Percentiles rank a stretch among this genome's conserved stretches.
These are phyloP conservation scores for Chaetoscypha palmicola DNA, from an alignment of 2,329 filamentous ascomycete species.

Conservation along the genomic window DNA sequence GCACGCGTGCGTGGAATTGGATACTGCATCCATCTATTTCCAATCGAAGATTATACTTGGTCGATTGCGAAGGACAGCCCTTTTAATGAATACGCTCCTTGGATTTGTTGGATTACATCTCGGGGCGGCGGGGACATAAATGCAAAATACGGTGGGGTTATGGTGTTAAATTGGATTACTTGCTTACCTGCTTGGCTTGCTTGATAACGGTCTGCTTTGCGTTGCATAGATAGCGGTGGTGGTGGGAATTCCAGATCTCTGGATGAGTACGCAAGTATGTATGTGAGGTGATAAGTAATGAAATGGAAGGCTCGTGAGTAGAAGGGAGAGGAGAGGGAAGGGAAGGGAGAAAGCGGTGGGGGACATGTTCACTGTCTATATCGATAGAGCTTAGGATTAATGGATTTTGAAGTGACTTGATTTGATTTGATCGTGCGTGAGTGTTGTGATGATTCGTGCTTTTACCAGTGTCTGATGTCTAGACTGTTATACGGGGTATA, in stretches of 20 bases:
- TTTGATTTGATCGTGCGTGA: no score
- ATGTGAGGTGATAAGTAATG: constrained; percentile 8
- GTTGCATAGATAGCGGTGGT: constrained; percentile 21
- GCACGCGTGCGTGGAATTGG: neutral
- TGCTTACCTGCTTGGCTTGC: constrained; percentile 3
- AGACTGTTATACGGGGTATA: no score
- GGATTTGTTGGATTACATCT: neutral
- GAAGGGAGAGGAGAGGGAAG: neutral
- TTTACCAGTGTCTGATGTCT: no score
- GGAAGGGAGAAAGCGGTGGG: neutral
- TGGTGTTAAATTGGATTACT: constrained; percentile 8
- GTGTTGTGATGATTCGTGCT: no score
- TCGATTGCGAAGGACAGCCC: neutral
- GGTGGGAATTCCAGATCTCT: no score
- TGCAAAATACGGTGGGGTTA: constrained; percentile 12
- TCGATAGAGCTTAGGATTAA: no score
- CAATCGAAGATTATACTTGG: neutral
- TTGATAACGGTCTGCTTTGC: no score
- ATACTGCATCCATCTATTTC: neutral
- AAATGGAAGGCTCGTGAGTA: neutral
- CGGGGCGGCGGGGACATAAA: constrained; percentile 9
- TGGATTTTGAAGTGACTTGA: no score
- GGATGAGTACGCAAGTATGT: neutral
- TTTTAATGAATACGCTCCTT: constrained; percentile 17
- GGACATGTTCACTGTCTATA: neutral